Evolutionary conservation across 306 rosid species (phyloP).

Genomic region (Elaeagnus macrophylla): DNA sequence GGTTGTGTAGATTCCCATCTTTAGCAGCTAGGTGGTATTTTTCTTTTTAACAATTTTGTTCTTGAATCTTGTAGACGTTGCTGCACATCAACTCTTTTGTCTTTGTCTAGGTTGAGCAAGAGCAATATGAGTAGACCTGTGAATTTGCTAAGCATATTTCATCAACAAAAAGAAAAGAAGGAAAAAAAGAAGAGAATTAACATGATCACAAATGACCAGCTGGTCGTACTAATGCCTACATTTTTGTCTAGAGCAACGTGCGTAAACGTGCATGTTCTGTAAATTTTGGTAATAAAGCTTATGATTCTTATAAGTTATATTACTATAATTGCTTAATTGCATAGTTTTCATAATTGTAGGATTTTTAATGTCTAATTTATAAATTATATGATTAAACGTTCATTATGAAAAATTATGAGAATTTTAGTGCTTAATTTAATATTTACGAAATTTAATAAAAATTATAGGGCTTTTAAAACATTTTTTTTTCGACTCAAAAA

Average conservation of each 20-base stretch:
- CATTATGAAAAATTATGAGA: too few species aligned
- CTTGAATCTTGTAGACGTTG: slow-evolving; percentile 14
- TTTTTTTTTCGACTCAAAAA: too few species aligned
- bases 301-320: slow-evolving; percentile 68
- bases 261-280: slow-evolving; percentile 38
- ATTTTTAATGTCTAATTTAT: too few species aligned
- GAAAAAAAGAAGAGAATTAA: background rate
- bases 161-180: too few species aligned
- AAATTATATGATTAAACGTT: too few species aligned
- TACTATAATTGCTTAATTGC: slow-evolving; percentile 41
- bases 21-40: slow-evolving; percentile 56
- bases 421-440: too few species aligned
- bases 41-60: slow-evolving; percentile 19
- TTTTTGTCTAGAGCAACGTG: slow-evolving; percentile 54
- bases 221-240: slow-evolving; percentile 11
- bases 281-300: slow-evolving; percentile 42
- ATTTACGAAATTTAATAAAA: too few species aligned
- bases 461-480: too few species aligned
- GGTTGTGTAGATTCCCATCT: slow-evolving; percentile 49
- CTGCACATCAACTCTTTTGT: slow-evolving; percentile 30
- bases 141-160: slow-evolving; percentile 3
- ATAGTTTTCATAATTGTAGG: too few species aligned
- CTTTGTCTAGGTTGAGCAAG: slow-evolving; percentile 41
- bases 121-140: slow-evolving; percentile 59
- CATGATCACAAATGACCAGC: slow-evolving; percentile 7